Percentiles rank a stretch among this genome's conserved stretches.
These are phyloP conservation scores for Trichosanthes truncata DNA, from an alignment of 306 rosid species.

Conservation along the genomic window DNA sequence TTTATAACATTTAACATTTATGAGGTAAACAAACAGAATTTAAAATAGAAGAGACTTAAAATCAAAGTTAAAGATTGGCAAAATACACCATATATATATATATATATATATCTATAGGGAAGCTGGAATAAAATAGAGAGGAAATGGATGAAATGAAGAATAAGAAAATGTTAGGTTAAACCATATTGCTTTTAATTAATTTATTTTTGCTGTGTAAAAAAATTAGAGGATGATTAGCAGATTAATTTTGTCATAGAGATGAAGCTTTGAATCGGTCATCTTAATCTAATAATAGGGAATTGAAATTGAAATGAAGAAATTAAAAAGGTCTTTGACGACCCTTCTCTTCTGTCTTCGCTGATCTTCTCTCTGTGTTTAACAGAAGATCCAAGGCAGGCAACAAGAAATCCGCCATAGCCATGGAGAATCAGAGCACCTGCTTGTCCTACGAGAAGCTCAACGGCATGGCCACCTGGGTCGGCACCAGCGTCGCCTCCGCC, in stretches of 20 bases:
- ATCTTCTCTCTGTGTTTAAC: neutral
- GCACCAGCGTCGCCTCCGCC: conserved; percentile 37
- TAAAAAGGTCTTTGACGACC: neutral
- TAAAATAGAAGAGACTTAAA: neutral
- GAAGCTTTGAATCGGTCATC: neutral
- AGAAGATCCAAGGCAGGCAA: neutral
- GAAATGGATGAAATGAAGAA: neutral
- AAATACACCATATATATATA: neutral
- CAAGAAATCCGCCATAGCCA: neutral
- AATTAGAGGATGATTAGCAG: neutral
- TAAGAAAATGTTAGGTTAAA: neutral
- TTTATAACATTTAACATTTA: neutral
- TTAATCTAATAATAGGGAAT: neutral
- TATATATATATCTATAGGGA: neutral
- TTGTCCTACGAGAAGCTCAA: conserved; percentile 32
- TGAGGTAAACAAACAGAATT: neutral
- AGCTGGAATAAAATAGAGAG: neutral
- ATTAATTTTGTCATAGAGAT: neutral
- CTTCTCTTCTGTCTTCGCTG: neutral
- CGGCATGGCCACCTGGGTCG: conserved; percentile 26
- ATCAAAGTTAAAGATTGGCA: neutral
- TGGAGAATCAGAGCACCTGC: conserved; percentile 25
- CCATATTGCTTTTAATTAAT: neutral
- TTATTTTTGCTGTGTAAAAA: neutral
- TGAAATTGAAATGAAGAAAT: neutral